phyloP scores from a whole-genome alignment of 495 filamentous ascomycete genomes.

The Trichodelitschia bisporula region DNA sequence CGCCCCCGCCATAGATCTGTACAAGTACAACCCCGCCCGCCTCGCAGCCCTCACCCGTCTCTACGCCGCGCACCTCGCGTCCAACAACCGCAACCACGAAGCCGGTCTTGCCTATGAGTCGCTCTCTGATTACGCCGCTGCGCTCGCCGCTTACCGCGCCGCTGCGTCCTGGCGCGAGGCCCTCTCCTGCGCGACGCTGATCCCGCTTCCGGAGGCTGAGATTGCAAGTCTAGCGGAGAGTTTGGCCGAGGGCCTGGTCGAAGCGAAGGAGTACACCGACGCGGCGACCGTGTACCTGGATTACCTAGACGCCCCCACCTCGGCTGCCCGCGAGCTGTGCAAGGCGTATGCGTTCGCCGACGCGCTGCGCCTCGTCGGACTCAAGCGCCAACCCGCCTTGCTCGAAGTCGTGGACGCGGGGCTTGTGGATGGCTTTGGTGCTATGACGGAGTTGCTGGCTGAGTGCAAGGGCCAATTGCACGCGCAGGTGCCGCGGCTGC shows the following conservation, averaged over 20 bases:
- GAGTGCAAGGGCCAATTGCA: slow-evolving; percentile 69
- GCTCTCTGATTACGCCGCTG: slow-evolving; percentile 41
- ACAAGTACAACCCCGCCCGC: slow-evolving; percentile 46
- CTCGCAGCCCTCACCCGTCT: slow-evolving; percentile 39
- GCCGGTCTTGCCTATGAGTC: slow-evolving; percentile 74
- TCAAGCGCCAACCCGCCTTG: slow-evolving; percentile 21
- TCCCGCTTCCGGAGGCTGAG: slow-evolving; percentile 25
- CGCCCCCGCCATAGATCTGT: slow-evolving; percentile 49
- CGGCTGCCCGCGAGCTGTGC: slow-evolving; percentile 47
- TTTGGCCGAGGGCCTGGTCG: slow-evolving; percentile 46
- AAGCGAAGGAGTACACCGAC: slow-evolving; percentile 55
- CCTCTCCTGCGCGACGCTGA: slow-evolving; percentile 47
- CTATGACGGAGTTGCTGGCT: slow-evolving; percentile 66
- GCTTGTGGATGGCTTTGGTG: slow-evolving; percentile 49
- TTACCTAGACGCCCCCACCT: slow-evolving; percentile 43
- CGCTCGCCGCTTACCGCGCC: slow-evolving; percentile 53
- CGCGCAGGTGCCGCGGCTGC: slow-evolving; percentile 63
- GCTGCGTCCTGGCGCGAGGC: slow-evolving; percentile 82
- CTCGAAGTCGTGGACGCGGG: slow-evolving; percentile 46
- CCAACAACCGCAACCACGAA: slow-evolving; percentile 51
- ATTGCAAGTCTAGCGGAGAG: slow-evolving; percentile 35
- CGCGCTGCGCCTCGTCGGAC: slow-evolving; percentile 43
- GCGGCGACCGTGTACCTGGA: slow-evolving; percentile 64
- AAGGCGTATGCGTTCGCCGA: slow-evolving; percentile 65
- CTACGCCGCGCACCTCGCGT: slow-evolving; percentile 56